These are phyloP conservation scores for Hysterangium stoloniferum DNA, from an alignment of 768 basidiomycete genomes.

Conservation along the genomic window DNA sequence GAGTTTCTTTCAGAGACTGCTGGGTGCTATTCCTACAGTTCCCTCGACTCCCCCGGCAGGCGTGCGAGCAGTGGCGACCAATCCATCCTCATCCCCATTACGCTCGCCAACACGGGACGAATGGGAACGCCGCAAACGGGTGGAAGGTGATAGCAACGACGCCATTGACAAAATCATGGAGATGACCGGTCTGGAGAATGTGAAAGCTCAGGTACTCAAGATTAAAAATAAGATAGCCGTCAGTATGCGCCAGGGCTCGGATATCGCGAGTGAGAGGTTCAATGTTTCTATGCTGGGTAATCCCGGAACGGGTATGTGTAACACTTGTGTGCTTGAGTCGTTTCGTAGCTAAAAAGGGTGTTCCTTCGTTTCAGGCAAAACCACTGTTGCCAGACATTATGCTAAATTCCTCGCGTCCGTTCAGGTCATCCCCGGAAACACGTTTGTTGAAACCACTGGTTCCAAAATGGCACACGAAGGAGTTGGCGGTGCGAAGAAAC, in stretches of 20 bases:
- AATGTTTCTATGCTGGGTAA: slow-evolving; percentile 61
- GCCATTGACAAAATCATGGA: slow-evolving; percentile 62
- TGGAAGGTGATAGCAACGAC: slow-evolving; percentile 43
- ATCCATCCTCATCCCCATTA: too few relatives aligned
- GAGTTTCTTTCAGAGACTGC: too few relatives aligned
- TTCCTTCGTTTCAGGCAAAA: slow-evolving; percentile 59
- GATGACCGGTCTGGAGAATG: slow-evolving; percentile 61
- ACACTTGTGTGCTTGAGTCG: background rate
- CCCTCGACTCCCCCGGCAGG: too few relatives aligned
- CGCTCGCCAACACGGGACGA: slow-evolving; percentile 27
- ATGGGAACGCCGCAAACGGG: slow-evolving; percentile 52
- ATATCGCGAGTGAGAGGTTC: slow-evolving; percentile 48
- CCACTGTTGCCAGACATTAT: slow-evolving; percentile 58
- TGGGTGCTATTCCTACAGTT: too few relatives aligned
- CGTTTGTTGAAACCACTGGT: slow-evolving; percentile 58
- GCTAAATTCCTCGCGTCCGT: slow-evolving; percentile 54
- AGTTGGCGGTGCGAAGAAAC: slow-evolving; percentile 41
- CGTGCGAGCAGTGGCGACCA: too few relatives aligned
- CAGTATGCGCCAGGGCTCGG: slow-evolving; percentile 41
- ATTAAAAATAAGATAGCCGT: slow-evolving; percentile 47
- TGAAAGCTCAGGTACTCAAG: slow-evolving; percentile 50
- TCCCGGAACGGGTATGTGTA: slow-evolving; percentile 57
- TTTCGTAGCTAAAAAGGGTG: background rate
- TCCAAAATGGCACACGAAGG: slow-evolving; percentile 51
- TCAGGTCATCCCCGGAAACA: slow-evolving; percentile 41